Evolutionary conservation across 2,329 filamentous ascomycete genomes (phyloP), one percentile per base, ranked within the genome.

Genomic region (Claviceps maximensis): DNA sequence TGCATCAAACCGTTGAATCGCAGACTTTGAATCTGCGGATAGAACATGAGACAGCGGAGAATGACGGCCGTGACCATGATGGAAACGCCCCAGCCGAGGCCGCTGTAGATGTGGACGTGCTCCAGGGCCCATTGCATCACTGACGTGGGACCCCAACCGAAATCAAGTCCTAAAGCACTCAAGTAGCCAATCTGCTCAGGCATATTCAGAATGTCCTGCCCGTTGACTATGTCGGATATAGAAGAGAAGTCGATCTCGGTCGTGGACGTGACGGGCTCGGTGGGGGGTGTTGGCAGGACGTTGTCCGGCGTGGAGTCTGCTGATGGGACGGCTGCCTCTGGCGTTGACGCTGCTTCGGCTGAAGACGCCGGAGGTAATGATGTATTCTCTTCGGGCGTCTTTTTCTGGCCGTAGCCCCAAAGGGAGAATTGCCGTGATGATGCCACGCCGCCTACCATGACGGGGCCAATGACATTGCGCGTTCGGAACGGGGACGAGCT

Each of bases 111-210:
- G 69, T 98, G 89, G 42, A 94, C 65, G 64, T 91, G 82, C 73
- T 98, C 93, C 12, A 97, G 71, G 2, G 80, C 23, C 75, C 78
- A 90, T 70, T 96, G 77, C 67, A 93, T 82, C 17, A 80, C 59
- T 4, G 83, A 71, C 0, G 89, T 87, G 5, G 87, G 80, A 17
- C 91, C 91, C 73, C 74, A 90, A 64, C 91, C 89, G 62, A 85
- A 97, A 61, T 97, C 87, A 23, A 98, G 73, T 3, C 93, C 93
- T 12, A 97, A 74, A 7, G 81, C 77, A 60, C 87, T 80, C 54
- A 98, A 74, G 63, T 90, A 96, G 57, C 93, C 93, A 54, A 95
- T 79, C 50, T 81, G 75, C 62, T 91, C 86, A 38, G 86, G 81
- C 57, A 89, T 79, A 56, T 77, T 70, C 55, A 82, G 74, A 52